Conservation (phyloP, 352 stramenopile genomes). For the Globisporangium splendens region DNA sequence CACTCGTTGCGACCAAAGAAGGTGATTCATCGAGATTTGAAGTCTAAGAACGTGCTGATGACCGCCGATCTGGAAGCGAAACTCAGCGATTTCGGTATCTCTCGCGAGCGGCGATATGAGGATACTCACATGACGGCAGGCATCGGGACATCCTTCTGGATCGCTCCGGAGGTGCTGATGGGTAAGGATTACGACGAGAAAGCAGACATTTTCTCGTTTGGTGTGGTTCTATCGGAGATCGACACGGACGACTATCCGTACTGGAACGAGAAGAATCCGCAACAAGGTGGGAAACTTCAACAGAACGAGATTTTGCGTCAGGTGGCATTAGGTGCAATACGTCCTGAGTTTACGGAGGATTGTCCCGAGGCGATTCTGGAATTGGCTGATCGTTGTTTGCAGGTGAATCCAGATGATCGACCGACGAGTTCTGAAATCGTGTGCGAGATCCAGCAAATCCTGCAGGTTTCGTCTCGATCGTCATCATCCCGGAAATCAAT, state of each 20-base stretch:
- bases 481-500: not conserved
- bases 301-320: conserved; percentile 35
- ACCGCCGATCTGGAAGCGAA: conserved; percentile 58
- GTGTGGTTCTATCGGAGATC: conserved; percentile 50
- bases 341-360: conserved; percentile 25
- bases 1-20: conserved; percentile 56
- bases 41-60: conserved; percentile 28
- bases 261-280: conserved; percentile 52
- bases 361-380: conserved; percentile 29
- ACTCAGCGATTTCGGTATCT: conserved; percentile 76
- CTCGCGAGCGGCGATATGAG: conserved; percentile 44
- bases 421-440: conserved; percentile 26
- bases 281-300: conserved; percentile 27
- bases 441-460: conserved; percentile 17
- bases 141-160: conserved; percentile 71
- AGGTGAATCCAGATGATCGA: conserved; percentile 21
- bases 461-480: not conserved
- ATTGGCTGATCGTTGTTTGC: conserved; percentile 27
- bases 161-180: conserved; percentile 58
- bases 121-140: conserved; percentile 69
- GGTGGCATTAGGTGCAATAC: conserved; percentile 23
- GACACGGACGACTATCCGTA: conserved; percentile 62
- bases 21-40: conserved; percentile 32
- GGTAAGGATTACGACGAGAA: conserved; percentile 53
- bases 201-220: conserved; percentile 55